Conservation (phyloP, 371 early-diverging fungal species). For the Dichotomocladium elegans region DNA sequence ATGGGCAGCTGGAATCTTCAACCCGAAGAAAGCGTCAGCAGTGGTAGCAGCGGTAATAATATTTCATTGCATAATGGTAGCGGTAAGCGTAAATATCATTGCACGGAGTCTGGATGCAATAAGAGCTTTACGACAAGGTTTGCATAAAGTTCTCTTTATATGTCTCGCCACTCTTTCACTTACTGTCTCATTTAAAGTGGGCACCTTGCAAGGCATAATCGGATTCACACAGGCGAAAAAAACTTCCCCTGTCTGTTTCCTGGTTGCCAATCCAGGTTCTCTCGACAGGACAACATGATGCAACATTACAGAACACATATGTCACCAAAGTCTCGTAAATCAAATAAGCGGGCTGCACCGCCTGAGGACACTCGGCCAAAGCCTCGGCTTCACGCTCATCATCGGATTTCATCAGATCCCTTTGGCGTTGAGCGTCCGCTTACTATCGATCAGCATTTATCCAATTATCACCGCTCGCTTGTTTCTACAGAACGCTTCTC, state of each 20-base stretch:
- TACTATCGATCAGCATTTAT: constrained; percentile 44
- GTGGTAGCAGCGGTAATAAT: no score
- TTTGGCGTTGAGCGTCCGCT: constrained; percentile 35
- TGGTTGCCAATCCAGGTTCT: constrained; percentile 77
- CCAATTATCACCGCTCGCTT: constrained; percentile 32
- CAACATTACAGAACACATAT: constrained; percentile 82
- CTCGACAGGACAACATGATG: constrained; percentile 88
- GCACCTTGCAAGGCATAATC: constrained; percentile 82
- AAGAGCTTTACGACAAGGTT: constrained; percentile 49
- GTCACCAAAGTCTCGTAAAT: constrained; percentile 60
- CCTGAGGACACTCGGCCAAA: constrained; percentile 30
- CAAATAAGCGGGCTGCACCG: background rate
- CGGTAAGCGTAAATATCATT: constrained; percentile 35
- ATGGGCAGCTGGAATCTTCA: no score
- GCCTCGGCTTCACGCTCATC: constrained; percentile 39
- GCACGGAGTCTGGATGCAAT: constrained; percentile 38
- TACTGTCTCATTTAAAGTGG: constrained; percentile 55
- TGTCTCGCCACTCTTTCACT: constrained; percentile 60
- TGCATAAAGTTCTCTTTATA: background rate
- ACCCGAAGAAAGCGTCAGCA: no score
- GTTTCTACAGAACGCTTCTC: background rate
- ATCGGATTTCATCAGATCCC: constrained; percentile 39
- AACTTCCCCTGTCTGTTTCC: constrained; percentile 79
- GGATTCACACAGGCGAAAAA: constrained; percentile 90
- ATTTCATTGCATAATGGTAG: background rate